Evolutionary conservation across 129 eudicot species (phyloP).

Genomic region (Centella asiatica): DNA sequence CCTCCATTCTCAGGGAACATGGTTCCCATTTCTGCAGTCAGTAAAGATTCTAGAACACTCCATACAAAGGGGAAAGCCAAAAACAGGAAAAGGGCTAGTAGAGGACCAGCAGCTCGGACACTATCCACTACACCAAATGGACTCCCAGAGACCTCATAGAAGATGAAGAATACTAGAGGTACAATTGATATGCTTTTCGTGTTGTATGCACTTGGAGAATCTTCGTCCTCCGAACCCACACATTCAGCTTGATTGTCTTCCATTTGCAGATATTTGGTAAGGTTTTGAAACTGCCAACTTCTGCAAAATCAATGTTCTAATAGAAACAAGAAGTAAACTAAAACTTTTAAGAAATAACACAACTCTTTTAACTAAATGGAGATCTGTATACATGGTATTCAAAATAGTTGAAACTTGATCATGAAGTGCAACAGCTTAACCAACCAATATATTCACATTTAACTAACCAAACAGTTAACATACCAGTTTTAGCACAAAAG

Average conservation of each 20-base stretch:
- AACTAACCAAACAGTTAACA: too few species aligned
- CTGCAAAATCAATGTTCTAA: neutral
- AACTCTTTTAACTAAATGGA: too few species aligned
- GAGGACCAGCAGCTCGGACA: slow-evolving; percentile 13
- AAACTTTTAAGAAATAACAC: too few species aligned
- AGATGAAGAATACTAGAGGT: slow-evolving; percentile 1
- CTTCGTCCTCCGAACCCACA: neutral
- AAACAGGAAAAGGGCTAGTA: slow-evolving; percentile 9
- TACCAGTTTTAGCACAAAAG: too few species aligned
- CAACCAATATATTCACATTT: too few species aligned
- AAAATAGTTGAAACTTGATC: too few species aligned
- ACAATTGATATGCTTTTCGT: neutral
- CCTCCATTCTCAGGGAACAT: slow-evolving; percentile 17
- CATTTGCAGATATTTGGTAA: neutral
- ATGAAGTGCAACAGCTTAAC: too few species aligned
- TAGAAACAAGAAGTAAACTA: too few species aligned
- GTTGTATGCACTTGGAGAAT: neutral
- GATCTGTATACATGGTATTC: too few species aligned
- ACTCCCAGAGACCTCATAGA: slow-evolving; percentile 4
- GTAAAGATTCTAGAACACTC: slow-evolving; percentile 11
- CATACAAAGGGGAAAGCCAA: slow-evolving; percentile 14
- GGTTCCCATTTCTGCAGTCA: slow-evolving; percentile 10
- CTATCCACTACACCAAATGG: neutral
- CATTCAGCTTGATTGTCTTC: slow-evolving; percentile 1
- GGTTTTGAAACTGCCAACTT: neutral